These are phyloP conservation scores for Beta corolliflora DNA, from an alignment of 179 eudicot species.

Conservation along the genomic window DNA sequence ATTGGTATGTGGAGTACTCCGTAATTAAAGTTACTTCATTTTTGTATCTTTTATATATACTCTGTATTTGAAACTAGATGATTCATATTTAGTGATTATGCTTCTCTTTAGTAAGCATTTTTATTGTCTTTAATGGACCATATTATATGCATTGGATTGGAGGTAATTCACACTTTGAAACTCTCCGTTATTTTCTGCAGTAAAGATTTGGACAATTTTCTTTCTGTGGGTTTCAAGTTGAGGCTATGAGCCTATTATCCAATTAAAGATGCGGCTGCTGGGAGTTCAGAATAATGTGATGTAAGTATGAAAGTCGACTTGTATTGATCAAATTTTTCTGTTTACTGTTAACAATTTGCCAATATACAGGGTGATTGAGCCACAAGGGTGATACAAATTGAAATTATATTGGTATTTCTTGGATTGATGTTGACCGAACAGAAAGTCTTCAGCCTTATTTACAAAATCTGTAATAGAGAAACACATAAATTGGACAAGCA, in stretches of 20 bases:
- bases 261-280: neutral
- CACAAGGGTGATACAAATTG: too few relatives aligned
- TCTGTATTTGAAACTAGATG: neutral
- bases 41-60: too few relatives aligned
- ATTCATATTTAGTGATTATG: neutral
- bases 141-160: neutral
- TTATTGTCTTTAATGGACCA: neutral
- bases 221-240: neutral
- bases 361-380: too few relatives aligned
- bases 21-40: too few relatives aligned
- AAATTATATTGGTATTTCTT: too few relatives aligned
- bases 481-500: too few relatives aligned
- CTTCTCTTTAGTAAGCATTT: too few relatives aligned
- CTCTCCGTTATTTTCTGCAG: constrained; percentile 1
- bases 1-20: too few relatives aligned
- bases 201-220: neutral
- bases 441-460: too few relatives aligned
- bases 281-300: neutral
- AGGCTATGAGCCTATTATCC: neutral
- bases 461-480: too few relatives aligned
- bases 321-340: neutral
- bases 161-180: neutral
- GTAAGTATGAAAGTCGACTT: neutral
- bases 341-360: too few relatives aligned
- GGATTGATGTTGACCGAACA: too few relatives aligned